phyloP scores from a whole-genome alignment of 331 rosid genomes.

The Cydonia oblonga region DNA sequence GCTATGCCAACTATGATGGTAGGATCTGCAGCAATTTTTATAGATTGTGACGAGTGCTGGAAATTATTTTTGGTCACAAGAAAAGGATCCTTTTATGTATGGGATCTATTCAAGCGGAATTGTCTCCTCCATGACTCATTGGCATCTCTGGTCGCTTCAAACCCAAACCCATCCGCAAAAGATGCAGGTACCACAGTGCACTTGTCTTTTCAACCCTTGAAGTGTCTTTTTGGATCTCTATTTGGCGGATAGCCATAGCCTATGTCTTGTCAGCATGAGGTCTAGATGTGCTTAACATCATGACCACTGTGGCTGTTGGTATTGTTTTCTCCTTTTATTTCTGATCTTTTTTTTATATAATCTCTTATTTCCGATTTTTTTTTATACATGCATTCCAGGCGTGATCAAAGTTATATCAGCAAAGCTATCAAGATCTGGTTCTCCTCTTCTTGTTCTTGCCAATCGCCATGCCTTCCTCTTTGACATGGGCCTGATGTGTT shows the following conservation, averaged over 20 bases:
- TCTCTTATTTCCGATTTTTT: too few relatives aligned
- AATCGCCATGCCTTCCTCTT: conserved; percentile 96
- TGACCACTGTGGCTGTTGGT: background rate
- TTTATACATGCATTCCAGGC: conserved; percentile 31
- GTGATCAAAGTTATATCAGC: conserved; percentile 85
- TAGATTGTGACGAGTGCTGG: conserved; percentile 94
- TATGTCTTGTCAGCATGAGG: background rate
- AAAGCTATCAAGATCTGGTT: conserved; percentile 80
- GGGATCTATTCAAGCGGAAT: conserved; percentile 69
- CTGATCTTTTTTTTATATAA: background rate
- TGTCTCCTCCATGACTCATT: conserved; percentile 83
- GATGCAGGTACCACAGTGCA: conserved; percentile 50
- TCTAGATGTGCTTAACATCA: background rate
- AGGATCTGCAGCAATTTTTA: conserved; percentile 91
- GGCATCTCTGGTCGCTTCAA: conserved; percentile 57
- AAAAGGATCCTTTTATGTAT: conserved; percentile 67
- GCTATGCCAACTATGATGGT: conserved; percentile 93
- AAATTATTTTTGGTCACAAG: conserved; percentile 82
- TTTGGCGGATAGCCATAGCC: background rate
- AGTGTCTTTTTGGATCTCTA: conserved; percentile 1
- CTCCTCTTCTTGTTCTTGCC: conserved; percentile 87
- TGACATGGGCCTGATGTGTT: conserved; percentile 84
- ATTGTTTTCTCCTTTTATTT: background rate
- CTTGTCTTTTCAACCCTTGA: background rate
- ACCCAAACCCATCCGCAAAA: conserved; percentile 45